These are phyloP conservation scores for Pyricularia pennisetigena DNA, from an alignment of 2,329 filamentous ascomycete species.

Conservation along the genomic window DNA sequence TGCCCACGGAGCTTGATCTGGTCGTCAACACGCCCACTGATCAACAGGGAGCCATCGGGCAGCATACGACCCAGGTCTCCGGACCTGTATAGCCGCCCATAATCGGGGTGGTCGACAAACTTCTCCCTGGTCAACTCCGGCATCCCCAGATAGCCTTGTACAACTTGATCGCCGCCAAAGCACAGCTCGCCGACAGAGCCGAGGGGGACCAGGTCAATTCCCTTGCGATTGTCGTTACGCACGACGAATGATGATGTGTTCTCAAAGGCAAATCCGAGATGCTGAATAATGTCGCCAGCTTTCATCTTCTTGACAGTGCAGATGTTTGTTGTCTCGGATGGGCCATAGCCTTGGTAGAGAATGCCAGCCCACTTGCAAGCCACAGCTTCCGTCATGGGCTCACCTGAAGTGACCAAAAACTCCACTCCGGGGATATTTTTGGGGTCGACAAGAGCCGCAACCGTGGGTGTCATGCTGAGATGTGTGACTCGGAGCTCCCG, in stretches of 20 bases:
- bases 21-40: slow-evolving; percentile 64
- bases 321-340: slow-evolving; percentile 81
- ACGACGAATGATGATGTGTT: slow-evolving; percentile 71
- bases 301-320: slow-evolving; percentile 64
- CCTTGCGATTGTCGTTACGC: slow-evolving; percentile 20
- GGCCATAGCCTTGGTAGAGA: slow-evolving; percentile 75
- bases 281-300: slow-evolving; percentile 50
- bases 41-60: slow-evolving; percentile 63
- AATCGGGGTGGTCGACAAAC: slow-evolving; percentile 58
- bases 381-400: slow-evolving; percentile 66
- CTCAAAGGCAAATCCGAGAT: slow-evolving; percentile 63
- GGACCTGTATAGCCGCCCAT: slow-evolving; percentile 69
- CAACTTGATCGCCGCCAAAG: slow-evolving; percentile 78
- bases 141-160: slow-evolving; percentile 61
- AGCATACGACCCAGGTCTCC: slow-evolving; percentile 77
- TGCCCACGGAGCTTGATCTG: slow-evolving; percentile 78
- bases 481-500: slow-evolving; percentile 59
- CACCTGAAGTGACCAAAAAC: slow-evolving; percentile 74
- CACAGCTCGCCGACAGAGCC: slow-evolving; percentile 76
- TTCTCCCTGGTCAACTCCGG: slow-evolving; percentile 51
- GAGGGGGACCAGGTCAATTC: slow-evolving; percentile 40
- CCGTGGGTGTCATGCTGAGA: slow-evolving; percentile 76
- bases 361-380: slow-evolving; percentile 57
- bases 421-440: slow-evolving; percentile 58
- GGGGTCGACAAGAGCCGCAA: slow-evolving; percentile 66